These are phyloP conservation scores for Auricularia auricula-judae DNA, from an alignment of 768 basidiomycete genomes.

Conservation along the genomic window DNA sequence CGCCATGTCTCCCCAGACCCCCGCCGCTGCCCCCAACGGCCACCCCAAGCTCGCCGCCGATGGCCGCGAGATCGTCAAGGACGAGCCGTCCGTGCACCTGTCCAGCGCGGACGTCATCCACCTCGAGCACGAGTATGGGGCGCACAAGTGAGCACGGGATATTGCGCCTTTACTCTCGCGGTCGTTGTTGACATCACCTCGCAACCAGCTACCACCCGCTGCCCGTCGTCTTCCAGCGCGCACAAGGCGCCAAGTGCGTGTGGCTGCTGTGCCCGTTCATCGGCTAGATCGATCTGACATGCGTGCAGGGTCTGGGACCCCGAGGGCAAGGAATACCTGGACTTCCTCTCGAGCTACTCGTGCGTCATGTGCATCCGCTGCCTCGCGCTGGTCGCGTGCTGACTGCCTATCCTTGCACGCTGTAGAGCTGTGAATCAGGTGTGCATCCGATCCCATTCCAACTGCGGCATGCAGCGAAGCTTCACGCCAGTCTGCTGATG, in stretches of 20 bases:
- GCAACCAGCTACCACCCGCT: slow-evolving; percentile 84
- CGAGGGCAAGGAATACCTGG: slow-evolving; percentile 92
- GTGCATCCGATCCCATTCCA: slow-evolving; percentile 13
- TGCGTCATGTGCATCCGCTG: slow-evolving; percentile 29
- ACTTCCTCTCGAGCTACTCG: slow-evolving; percentile 98
- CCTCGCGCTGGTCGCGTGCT: background rate
- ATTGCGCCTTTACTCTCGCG: slow-evolving; percentile 5
- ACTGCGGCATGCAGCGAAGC: background rate
- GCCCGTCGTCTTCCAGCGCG: slow-evolving; percentile 87
- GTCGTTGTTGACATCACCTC: slow-evolving; percentile 27
- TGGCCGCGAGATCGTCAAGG: no score
- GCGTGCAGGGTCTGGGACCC: slow-evolving; percentile 73
- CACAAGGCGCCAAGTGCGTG: slow-evolving; percentile 79
- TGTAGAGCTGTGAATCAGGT: slow-evolving; percentile 88
- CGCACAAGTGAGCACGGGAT: slow-evolving; percentile 67
- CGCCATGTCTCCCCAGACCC: background rate
- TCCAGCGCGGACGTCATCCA: slow-evolving; percentile 48
- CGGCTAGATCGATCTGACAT: background rate
- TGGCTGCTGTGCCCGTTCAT: no score
- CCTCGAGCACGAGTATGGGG: slow-evolving; percentile 72
- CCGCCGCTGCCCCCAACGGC: background rate
- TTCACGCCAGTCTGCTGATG: slow-evolving; percentile 2
- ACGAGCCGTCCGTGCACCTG: background rate
- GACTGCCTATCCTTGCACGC: no score
- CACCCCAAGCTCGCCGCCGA: background rate